Conservation (phyloP, 371 early-diverging fungal genomes). For the Dichotomocladium elegans region DNA sequence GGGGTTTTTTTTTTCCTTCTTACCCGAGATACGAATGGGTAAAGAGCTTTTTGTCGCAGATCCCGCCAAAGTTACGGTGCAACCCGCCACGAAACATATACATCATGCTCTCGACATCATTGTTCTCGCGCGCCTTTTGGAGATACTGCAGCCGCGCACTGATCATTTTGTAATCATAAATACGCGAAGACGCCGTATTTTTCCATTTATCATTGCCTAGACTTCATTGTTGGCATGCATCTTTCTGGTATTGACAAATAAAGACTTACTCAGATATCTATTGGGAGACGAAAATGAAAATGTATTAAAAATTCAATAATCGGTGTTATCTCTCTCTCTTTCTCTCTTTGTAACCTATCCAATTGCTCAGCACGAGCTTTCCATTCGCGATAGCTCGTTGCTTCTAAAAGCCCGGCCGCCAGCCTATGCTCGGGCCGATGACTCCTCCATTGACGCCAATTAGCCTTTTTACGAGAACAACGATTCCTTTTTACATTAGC, state of each 20-base stretch:
- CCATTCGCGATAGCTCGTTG: slow-evolving; percentile 62
- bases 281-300: neutral
- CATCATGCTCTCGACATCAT: slow-evolving; percentile 59
- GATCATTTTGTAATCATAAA: slow-evolving; percentile 72
- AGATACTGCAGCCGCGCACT: slow-evolving; percentile 50
- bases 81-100: slow-evolving; percentile 61
- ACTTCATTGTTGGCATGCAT: neutral
- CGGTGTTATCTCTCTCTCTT: neutral
- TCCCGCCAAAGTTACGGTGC: slow-evolving; percentile 69
- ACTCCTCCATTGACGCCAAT: slow-evolving; percentile 29
- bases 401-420: slow-evolving; percentile 28
- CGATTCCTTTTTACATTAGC: no score
- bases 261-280: slow-evolving; percentile 5
- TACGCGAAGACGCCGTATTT: slow-evolving; percentile 40
- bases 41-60: slow-evolving; percentile 62
- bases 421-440: slow-evolving; percentile 40
- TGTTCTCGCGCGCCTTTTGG: slow-evolving; percentile 39
- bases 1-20: neutral
- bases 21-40: slow-evolving; percentile 57
- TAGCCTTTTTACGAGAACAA: no score
- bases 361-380: slow-evolving; percentile 46
- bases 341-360: slow-evolving; percentile 38
- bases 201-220: slow-evolving; percentile 59
- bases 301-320: neutral
- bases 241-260: neutral